Evolutionary conservation across 2,329 filamentous ascomycete genomes (phyloP).

Genomic region (Chaetothyriales sp.): DNA sequence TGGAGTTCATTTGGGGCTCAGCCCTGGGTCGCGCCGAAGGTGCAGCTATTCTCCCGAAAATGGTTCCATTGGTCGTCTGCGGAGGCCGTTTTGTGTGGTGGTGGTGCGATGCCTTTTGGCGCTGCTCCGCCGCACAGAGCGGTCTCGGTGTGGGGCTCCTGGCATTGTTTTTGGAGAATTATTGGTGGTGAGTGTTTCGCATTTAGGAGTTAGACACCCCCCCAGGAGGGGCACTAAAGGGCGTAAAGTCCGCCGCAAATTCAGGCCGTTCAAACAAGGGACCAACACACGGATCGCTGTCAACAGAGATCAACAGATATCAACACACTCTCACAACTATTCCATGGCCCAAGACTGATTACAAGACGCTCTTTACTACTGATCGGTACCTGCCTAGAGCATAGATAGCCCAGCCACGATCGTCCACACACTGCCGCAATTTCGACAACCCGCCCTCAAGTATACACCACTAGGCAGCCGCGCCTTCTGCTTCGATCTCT

Average conservation of each 20-base stretch:
- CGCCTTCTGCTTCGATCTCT: not conserved
- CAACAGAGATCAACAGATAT: not conserved
- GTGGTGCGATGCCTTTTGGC: not conserved
- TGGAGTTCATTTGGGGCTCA: not conserved
- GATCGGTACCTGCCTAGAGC: not conserved
- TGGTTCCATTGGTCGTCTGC: not conserved
- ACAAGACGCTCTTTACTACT: not conserved
- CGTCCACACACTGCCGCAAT: not conserved
- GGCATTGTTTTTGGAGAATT: too few species aligned
- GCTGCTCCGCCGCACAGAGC: not conserved
- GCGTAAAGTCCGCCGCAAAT: not conserved
- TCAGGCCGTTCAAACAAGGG: not conserved
- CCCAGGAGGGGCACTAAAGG: not conserved
- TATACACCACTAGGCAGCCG: not conserved
- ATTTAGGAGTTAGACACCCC: not conserved
- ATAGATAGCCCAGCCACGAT: not conserved
- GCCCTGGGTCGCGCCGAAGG: not conserved
- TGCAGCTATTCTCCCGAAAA: not conserved
- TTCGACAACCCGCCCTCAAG: not conserved
- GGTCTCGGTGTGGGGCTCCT: not conserved
- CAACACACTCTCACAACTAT: not conserved
- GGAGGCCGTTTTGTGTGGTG: not conserved
- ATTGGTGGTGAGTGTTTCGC: too few species aligned
- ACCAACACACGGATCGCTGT: too few species aligned
- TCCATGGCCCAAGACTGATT: not conserved